Conservation (phyloP, 345 rosid genomes). For the Zanthoxylum bungeanum region DNA sequence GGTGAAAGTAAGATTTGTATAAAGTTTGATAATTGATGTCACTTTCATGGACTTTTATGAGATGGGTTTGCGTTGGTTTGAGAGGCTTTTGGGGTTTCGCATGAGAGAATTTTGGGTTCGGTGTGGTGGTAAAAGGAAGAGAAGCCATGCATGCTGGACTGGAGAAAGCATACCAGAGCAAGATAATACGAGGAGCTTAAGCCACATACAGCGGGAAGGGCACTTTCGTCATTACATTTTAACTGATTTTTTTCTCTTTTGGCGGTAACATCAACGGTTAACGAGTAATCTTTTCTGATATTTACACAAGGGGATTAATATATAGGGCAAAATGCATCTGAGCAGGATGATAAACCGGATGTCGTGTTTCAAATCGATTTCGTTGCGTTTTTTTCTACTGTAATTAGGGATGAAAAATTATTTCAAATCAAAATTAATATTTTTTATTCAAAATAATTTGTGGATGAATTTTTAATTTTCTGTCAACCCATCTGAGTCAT, state of each 20-base stretch:
- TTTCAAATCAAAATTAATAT: too few species aligned
- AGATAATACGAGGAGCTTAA: background rate
- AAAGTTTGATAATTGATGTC: background rate
- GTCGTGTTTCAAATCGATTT: too few species aligned
- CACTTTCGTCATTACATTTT: background rate
- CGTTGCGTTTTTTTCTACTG: too few species aligned
- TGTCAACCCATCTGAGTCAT: too few species aligned
- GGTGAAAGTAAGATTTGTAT: slow-evolving; percentile 41
- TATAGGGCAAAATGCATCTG: background rate
- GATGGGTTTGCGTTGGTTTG: slow-evolving; percentile 1
- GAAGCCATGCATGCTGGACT: slow-evolving; percentile 35
- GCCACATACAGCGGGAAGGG: slow-evolving; percentile 14
- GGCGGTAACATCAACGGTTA: background rate
- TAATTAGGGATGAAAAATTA: too few species aligned
- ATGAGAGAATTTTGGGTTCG: slow-evolving; percentile 14
- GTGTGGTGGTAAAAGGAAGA: slow-evolving; percentile 10
- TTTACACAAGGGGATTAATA: background rate
- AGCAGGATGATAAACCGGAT: too few species aligned
- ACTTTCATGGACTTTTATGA: background rate
- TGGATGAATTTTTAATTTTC: too few species aligned
- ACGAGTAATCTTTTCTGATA: background rate
- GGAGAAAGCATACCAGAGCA: background rate
- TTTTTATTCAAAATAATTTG: too few species aligned
- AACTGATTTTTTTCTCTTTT: background rate
- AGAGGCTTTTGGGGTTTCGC: background rate